Evolutionary conservation across 2,329 filamentous ascomycete species (phyloP), one percentile per base, ranked within the genome.

Genomic region (Scedosporium minutisporum): DNA sequence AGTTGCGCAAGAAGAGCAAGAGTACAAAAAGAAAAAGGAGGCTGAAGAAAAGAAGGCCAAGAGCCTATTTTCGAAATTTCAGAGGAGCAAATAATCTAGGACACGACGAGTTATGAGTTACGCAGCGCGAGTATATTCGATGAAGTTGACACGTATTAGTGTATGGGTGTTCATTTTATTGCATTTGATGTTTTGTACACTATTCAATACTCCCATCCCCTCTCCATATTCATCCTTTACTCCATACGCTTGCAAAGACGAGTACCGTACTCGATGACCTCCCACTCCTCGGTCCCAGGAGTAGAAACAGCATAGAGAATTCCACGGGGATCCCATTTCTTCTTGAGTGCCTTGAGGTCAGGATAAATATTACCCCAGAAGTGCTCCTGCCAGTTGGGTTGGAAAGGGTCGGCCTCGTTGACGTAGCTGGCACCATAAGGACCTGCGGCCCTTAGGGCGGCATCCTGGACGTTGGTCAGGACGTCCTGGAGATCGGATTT

Each of bases 211-310:
- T 6, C 57, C 18, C 41, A n/a, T 48, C 41, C 21, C 38, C 9
- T 38, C 33, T 38, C 33, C 33, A 14, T 38, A 38, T 38, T 38
- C 33, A 6, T 23, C 44, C 4, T 33, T 61, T 55, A 41, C 12
- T 42, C 25, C 25, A 59, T 51, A 23, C 60, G 60, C 63, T 68
- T 69, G 66, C 79, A 81, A 59, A 81, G 69, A 21, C 76, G 73
- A 4, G 70, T 73, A 6, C 75, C 77, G 48, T 72, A 65, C 58
- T 73, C 73, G 3, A 72, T 73, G 27, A 78, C 72, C 44, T 67
- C 68, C 78, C 78, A 81, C 2, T 70, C 69, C 53, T 81, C 78
- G 57, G 75, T 78, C 0, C 78, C 78, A 4, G 80, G 76, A 1
- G 72, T 77, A 0, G 73, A 74, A 3, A 73, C 69, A 12, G 76